phyloP scores from a whole-genome alignment of 1,284 basidiomycete species.

The Puccinia brachypodii region DNA sequence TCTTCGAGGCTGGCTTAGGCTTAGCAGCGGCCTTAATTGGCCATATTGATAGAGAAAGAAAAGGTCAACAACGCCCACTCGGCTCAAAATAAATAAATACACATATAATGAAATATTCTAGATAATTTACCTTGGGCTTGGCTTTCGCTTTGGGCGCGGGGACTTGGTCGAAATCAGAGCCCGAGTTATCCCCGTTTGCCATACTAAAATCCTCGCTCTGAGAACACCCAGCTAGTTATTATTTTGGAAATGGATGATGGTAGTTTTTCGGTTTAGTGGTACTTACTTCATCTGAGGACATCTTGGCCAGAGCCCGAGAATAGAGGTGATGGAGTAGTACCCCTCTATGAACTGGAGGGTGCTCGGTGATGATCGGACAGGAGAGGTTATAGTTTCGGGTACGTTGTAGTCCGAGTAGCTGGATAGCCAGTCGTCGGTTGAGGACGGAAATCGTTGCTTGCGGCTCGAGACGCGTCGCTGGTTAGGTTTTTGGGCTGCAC shows the following conservation, averaged over 20 bases:
- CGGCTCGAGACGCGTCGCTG: too few relatives aligned
- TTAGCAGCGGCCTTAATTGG: neutral
- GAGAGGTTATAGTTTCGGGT: too few relatives aligned
- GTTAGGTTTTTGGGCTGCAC: too few relatives aligned
- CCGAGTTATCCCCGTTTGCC: neutral
- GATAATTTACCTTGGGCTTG: slow-evolving; percentile 10
- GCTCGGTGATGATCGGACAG: neutral
- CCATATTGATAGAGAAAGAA: neutral
- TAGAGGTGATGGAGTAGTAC: neutral
- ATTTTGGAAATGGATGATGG: neutral
- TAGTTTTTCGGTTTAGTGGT: neutral
- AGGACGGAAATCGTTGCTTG: too few relatives aligned
- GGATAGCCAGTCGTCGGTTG: too few relatives aligned
- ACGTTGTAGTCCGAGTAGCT: too few relatives aligned
- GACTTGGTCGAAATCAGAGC: slow-evolving; percentile 20
- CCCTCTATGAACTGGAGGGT: neutral
- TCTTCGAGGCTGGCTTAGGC: neutral
- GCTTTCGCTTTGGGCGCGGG: slow-evolving; percentile 4
- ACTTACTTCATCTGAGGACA: slow-evolving; percentile 34
- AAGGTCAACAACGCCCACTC: neutral
- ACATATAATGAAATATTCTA: neutral
- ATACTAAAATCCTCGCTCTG: slow-evolving; percentile 3
- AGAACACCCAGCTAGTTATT: neutral
- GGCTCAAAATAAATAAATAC: neutral
- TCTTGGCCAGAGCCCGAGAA: neutral